A percentile compares a stretch with the other conserved stretches of the same genome.
Evolutionary conservation across 2,329 filamentous ascomycete genomes (phyloP).

Genomic region (Hypoxylon rubiginosum): DNA sequence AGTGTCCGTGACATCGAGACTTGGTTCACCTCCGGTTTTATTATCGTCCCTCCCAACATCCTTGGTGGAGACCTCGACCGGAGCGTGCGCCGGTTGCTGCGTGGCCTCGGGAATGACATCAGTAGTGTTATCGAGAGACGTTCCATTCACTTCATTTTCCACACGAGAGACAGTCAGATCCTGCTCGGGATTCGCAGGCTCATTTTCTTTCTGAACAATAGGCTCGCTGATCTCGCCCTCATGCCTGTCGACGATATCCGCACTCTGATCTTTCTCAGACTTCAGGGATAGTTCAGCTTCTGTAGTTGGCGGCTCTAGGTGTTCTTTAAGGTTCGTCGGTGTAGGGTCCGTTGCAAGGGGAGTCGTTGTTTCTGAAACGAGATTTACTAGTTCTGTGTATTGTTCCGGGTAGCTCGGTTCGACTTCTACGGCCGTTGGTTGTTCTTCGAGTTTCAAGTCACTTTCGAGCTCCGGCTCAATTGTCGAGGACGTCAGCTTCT

Average conservation of each 20-base stretch:
- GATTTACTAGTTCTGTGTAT: conserved; percentile 7
- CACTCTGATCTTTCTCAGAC: conserved; percentile 5
- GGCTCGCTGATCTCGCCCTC: conserved; percentile 3
- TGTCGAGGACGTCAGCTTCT: conserved; percentile 29
- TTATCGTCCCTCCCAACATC: conserved; percentile 54
- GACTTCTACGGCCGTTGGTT: conserved; percentile 1
- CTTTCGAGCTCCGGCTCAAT: conserved; percentile 21
- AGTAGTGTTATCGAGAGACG: conserved; percentile 14
- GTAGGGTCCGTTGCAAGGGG: conserved; percentile 6
- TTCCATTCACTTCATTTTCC: conserved; percentile 15
- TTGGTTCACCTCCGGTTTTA: conserved; percentile 23
- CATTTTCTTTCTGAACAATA: conserved; percentile 3
- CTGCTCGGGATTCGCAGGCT: conserved; percentile 7
- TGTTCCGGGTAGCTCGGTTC: conserved; percentile 16
- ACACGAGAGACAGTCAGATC: conserved; percentile 1
- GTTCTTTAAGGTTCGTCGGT: conserved; percentile 3
- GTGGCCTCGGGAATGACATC: conserved; percentile 2
- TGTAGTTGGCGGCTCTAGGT: conserved; percentile 4
- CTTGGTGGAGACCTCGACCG: conserved; percentile 42
- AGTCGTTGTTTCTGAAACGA: conserved; percentile 13
- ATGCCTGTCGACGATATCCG: conserved; percentile 1
- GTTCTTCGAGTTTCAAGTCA: conserved; percentile 10
- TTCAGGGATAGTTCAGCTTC: conserved; percentile 12
- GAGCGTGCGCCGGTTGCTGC: conserved; percentile 33
- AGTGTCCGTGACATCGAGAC: conserved; percentile 5